Evolutionary conservation across 2,329 filamentous ascomycete species (phyloP).

Genomic region (Pezicula neosporulosa): DNA sequence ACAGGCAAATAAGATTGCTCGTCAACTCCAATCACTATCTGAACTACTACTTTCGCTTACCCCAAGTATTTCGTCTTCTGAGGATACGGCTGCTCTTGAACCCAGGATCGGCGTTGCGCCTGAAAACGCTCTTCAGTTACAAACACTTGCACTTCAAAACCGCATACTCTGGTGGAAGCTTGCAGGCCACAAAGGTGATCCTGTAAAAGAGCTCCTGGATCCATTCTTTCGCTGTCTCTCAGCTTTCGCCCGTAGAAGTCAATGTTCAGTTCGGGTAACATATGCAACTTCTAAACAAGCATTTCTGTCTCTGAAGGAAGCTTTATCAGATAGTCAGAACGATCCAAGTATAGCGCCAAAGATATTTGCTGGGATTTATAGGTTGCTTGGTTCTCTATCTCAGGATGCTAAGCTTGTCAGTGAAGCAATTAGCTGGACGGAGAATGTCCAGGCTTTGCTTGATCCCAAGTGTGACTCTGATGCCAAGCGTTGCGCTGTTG

Average conservation of each 20-base stretch:
- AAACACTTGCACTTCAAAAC: conserved; percentile 58
- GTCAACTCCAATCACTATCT: conserved; percentile 64
- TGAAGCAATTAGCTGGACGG: conserved; percentile 54
- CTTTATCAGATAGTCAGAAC: conserved; percentile 14
- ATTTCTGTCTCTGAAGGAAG: conserved; percentile 16
- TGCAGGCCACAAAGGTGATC: conserved; percentile 54
- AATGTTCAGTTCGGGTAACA: conserved; percentile 12
- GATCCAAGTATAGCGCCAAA: conserved; percentile 7
- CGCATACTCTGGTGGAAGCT: conserved; percentile 65
- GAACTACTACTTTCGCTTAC: conserved; percentile 63
- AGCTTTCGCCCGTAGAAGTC: conserved; percentile 53
- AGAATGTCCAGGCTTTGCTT: conserved; percentile 32
- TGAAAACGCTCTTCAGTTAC: conserved; percentile 56
- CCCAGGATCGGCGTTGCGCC: conserved; percentile 53
- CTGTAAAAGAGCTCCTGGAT: conserved; percentile 61
- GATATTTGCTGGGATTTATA: conserved; percentile 32
- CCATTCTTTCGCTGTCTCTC: conserved; percentile 61
- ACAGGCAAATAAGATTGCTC: conserved; percentile 54
- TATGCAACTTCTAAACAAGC: conserved; percentile 17
- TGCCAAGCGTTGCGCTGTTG: conserved; percentile 40
- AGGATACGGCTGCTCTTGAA: conserved; percentile 55
- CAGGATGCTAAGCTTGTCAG: conserved; percentile 41
- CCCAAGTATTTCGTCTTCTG: conserved; percentile 61
- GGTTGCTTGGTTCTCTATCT: conserved; percentile 47
- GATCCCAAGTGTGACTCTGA: conserved; percentile 21